Percentiles rank a stretch among this genome's conserved stretches.
These are phyloP conservation scores for Quillaja saponaria DNA, from an alignment of 306 rosid species.

Conservation along the genomic window DNA sequence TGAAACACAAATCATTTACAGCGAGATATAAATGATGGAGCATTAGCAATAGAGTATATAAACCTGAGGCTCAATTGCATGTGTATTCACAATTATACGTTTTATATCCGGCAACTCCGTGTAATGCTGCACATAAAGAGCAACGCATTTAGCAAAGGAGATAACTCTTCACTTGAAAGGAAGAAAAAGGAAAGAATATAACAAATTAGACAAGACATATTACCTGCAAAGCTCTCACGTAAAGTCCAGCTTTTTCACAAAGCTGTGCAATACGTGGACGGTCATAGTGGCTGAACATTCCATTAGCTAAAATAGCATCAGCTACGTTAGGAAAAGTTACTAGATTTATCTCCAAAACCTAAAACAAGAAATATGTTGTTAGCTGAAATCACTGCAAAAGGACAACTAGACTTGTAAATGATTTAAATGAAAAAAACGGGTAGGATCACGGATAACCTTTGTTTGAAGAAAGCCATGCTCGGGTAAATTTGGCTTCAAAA, in stretches of 20 bases:
- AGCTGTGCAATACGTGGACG: slow-evolving; percentile 97
- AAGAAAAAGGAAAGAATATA: not conserved
- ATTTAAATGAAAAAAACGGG: not conserved
- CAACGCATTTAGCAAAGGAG: slow-evolving; percentile 25
- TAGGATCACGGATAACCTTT: slow-evolving; percentile 51
- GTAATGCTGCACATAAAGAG: slow-evolving; percentile 77
- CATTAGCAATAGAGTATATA: slow-evolving; percentile 30
- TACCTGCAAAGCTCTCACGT: slow-evolving; percentile 94
- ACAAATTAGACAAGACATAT: slow-evolving; percentile 31
- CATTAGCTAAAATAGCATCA: slow-evolving; percentile 97
- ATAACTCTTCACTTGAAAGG: slow-evolving; percentile 7
- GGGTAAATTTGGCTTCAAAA: slow-evolving; percentile 93
- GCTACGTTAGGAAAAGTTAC: slow-evolving; percentile 98
- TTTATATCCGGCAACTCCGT: slow-evolving; percentile 96
- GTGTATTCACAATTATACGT: slow-evolving; percentile 94
- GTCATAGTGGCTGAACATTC: slow-evolving; percentile 98
- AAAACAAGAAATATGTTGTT: slow-evolving; percentile 32
- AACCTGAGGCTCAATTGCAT: slow-evolving; percentile 99
- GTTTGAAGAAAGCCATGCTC: slow-evolving; percentile 93
- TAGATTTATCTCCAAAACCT: slow-evolving; percentile 96
- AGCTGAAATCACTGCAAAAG: slow-evolving; percentile 25
- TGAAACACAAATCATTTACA: slow-evolving; percentile 7
- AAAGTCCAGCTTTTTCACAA: slow-evolving; percentile 97
- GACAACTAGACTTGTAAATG: slow-evolving; percentile 11
- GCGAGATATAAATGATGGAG: slow-evolving; percentile 21